phyloP scores from a whole-genome alignment of 257 asterid genomes.

The Echium plantagineum region DNA sequence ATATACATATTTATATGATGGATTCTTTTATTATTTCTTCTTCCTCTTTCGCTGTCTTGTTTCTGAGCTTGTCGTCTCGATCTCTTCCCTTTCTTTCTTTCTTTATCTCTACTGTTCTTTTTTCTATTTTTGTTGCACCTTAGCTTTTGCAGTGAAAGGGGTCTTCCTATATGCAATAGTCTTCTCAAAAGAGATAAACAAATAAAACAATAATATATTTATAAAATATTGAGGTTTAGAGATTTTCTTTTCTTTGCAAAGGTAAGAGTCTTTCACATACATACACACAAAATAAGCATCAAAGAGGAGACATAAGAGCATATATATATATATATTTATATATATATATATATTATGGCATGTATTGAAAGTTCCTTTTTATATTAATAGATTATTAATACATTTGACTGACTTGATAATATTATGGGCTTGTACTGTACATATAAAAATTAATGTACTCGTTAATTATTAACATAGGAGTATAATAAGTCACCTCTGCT shows the following conservation, averaged over 20 bases:
- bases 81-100: constrained; percentile 6
- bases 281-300: not conserved
- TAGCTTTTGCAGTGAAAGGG: constrained; percentile 33
- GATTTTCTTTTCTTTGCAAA: too few relatives aligned
- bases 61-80: constrained; percentile 42
- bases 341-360: too few relatives aligned
- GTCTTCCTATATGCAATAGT: constrained; percentile 59
- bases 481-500: too few relatives aligned
- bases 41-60: constrained; percentile 31
- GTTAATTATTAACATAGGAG: too few relatives aligned
- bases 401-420: too few relatives aligned
- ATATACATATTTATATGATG: not conserved
- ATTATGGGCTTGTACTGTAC: too few relatives aligned
- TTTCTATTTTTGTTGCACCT: constrained; percentile 13
- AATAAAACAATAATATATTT: constrained; percentile 10
- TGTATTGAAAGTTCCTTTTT: too few relatives aligned
- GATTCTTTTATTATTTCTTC: constrained; percentile 8
- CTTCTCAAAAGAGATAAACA: constrained; percentile 41
- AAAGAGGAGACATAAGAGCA: too few relatives aligned
- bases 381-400: too few relatives aligned
- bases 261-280: constrained; percentile 7
- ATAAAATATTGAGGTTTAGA: constrained; percentile 10
- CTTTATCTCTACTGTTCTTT: constrained; percentile 21
- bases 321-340: too few relatives aligned
- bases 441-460: too few relatives aligned